A percentile compares a stretch with the other conserved stretches of the same genome.
Evolutionary conservation across 306 rosid genomes (phyloP).

Genomic region (Sechiopsis laciniata): DNA sequence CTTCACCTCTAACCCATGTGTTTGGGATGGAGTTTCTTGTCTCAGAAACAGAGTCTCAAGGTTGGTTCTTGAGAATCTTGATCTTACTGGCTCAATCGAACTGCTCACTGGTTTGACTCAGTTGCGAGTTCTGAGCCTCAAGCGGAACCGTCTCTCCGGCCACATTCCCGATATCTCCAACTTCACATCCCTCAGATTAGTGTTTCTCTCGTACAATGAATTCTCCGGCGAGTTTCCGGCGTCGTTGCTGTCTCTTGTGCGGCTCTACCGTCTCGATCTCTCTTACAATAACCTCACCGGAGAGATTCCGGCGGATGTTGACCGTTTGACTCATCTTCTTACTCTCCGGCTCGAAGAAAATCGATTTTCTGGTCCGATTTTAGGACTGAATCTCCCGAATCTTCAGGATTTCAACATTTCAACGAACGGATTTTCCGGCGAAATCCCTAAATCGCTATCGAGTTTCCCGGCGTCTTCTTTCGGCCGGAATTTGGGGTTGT

Average conservation of each 20-base stretch:
- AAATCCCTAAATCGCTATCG: slow-evolving; percentile 52
- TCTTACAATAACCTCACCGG: slow-evolving; percentile 64
- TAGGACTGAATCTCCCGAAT: slow-evolving; percentile 35
- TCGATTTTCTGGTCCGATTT: slow-evolving; percentile 45
- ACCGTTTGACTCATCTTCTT: slow-evolving; percentile 48
- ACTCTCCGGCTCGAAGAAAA: slow-evolving; percentile 62
- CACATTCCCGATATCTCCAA: slow-evolving; percentile 59
- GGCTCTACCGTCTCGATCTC: slow-evolving; percentile 76
- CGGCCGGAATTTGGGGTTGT: slow-evolving; percentile 41
- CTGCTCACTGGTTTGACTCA: slow-evolving; percentile 44
- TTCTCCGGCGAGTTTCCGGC: slow-evolving; percentile 59
- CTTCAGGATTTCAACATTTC: slow-evolving; percentile 69
- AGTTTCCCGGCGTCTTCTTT: slow-evolving; percentile 52
- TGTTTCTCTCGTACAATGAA: slow-evolving; percentile 54
- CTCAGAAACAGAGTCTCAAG: slow-evolving; percentile 49
- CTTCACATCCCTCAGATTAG: slow-evolving; percentile 50
- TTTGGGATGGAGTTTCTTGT: slow-evolving; percentile 61
- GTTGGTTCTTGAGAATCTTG: slow-evolving; percentile 58
- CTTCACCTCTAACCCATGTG: slow-evolving; percentile 47
- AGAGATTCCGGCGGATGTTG: slow-evolving; percentile 40
- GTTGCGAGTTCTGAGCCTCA: slow-evolving; percentile 75
- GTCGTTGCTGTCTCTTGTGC: slow-evolving; percentile 37
- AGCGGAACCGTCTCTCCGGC: slow-evolving; percentile 53
- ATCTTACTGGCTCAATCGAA: slow-evolving; percentile 47
- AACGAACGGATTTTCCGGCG: slow-evolving; percentile 45